Base-by-base conservation (phyloP, 2,329 filamentous ascomycete genomes). In the Trichoderma afroharzianum region DNA sequence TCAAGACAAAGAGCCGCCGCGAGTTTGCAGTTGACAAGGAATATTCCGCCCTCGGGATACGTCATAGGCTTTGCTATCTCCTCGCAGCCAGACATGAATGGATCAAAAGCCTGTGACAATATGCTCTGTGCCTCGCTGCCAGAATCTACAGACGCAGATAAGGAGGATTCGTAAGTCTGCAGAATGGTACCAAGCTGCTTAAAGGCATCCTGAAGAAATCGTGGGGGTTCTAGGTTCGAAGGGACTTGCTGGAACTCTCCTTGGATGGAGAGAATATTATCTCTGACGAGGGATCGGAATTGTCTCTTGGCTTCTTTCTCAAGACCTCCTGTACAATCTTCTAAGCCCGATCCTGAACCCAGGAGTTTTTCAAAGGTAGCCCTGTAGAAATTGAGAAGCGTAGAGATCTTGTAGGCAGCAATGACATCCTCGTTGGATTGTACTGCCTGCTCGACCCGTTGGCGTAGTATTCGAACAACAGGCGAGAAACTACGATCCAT, bases 391-490 rank as follows among this genome's bases (percentile, higher is more conserved):
- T 89, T 90, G 55, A 98, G 86, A 1, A 99, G 85, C 76, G 97
- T 98, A 12, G 93, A 91, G 53, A 98, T 90, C 79, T 94, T 96
- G 83, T 97, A 99, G 39, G 94, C 91, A 63, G 94, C 84, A 24
- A 97, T 93, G 0, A 92, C 92, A 72, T 98, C 95, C 76, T 98
- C 95, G 79, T 97, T 95, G 73, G 92, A 93, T 76, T 97, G 94
- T 18, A 98, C 92, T 24, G 97, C 93, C 77, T 98, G 93, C 80
- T 98, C 95, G 67, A 97, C 90, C 36, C 95, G 88, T 80, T 98
- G 95, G 30, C 93, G 90, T n/a, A 98, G 82, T n/a, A 95, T 89
- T 26, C 93, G 89, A 47, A 92, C 90, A 4, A 95, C 94, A 0
- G 93, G 93, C 3, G 90, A 89, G 61, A 98, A 86, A 77, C 97